Percentiles rank a stretch among this genome's conserved stretches.
phyloP scores from a whole-genome alignment of 768 basidiomycete genomes.

The Auricularia heimuer region DNA sequence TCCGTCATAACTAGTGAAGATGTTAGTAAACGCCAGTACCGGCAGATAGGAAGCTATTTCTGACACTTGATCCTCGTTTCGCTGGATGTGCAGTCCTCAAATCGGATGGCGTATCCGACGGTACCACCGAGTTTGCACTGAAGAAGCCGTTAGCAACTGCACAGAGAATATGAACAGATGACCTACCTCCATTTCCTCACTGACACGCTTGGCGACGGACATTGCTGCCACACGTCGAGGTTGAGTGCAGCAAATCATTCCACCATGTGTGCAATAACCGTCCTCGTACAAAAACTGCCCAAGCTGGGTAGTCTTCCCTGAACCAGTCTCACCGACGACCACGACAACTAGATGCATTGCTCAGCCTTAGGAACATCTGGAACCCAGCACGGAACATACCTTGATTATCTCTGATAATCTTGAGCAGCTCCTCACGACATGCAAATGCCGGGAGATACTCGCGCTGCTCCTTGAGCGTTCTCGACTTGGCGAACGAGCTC shows the following conservation, averaged over 20 bases:
- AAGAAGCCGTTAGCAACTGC: background rate
- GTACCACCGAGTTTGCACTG: slow-evolving; percentile 82
- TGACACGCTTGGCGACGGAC: slow-evolving; percentile 99
- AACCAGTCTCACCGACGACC: slow-evolving; percentile 99
- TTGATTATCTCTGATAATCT: slow-evolving; percentile 87
- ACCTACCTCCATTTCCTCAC: slow-evolving; percentile 95
- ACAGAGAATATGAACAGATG: background rate
- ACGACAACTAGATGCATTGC: slow-evolving; percentile 54
- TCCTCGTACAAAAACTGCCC: slow-evolving; percentile 95
- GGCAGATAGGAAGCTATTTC: slow-evolving; percentile 16
- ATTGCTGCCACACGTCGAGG: slow-evolving; percentile 98
- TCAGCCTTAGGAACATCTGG: background rate
- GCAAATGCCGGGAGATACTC: slow-evolving; percentile 98
- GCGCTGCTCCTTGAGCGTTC: slow-evolving; percentile 88
- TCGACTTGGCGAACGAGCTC: slow-evolving; percentile 67
- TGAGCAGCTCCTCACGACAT: slow-evolving; percentile 86
- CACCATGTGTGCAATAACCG: slow-evolving; percentile 73
- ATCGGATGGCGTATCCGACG: slow-evolving; percentile 97
- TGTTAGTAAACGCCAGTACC: slow-evolving; percentile 1
- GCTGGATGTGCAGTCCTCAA: slow-evolving; percentile 91
- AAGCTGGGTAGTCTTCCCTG: slow-evolving; percentile 96
- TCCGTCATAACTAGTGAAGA: slow-evolving; percentile 83
- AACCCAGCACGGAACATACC: slow-evolving; percentile 34
- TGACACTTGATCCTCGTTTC: slow-evolving; percentile 96
- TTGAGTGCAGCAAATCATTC: slow-evolving; percentile 94